Conservation (phyloP, 1,284 basidiomycete genomes). For the Kalmanozyma brasiliensis region DNA sequence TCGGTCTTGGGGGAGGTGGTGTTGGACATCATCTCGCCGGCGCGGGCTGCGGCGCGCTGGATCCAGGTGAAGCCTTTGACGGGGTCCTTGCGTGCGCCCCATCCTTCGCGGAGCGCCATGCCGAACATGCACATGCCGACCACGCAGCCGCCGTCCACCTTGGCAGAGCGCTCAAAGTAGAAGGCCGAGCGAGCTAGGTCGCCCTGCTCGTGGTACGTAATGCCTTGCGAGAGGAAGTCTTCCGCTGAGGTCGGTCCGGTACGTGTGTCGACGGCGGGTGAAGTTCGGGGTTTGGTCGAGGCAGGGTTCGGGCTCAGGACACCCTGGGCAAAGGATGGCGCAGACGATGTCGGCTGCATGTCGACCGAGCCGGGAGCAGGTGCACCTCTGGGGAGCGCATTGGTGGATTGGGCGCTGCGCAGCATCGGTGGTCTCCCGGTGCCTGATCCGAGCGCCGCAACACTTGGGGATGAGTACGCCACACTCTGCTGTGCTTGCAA, state of each 20-base stretch:
- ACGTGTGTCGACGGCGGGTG: slow-evolving; percentile 41
- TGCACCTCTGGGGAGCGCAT: slow-evolving; percentile 7
- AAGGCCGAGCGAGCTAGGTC: slow-evolving; percentile 77
- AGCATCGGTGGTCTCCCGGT: slow-evolving; percentile 10
- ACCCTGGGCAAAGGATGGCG: slow-evolving; percentile 8
- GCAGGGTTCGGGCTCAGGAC: background rate
- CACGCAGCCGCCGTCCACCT: slow-evolving; percentile 80
- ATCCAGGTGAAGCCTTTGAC: slow-evolving; percentile 83
- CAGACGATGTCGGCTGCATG: slow-evolving; percentile 30
- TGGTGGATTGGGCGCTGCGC: slow-evolving; percentile 36
- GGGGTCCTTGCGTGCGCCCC: slow-evolving; percentile 78
- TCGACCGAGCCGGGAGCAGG: slow-evolving; percentile 6
- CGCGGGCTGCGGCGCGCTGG: slow-evolving; percentile 80
- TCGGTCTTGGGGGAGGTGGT: slow-evolving; percentile 69
- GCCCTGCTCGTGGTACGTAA: slow-evolving; percentile 82
- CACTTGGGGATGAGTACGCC: background rate
- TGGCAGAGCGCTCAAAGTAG: slow-evolving; percentile 84
- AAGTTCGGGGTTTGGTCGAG: slow-evolving; percentile 16
- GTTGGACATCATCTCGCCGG: slow-evolving; percentile 79
- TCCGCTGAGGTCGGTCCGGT: slow-evolving; percentile 55
- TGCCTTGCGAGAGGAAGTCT: slow-evolving; percentile 71
- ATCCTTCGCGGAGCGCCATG: slow-evolving; percentile 84
- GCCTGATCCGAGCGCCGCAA: no score
- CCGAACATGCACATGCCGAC: slow-evolving; percentile 94
- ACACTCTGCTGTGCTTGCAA: slow-evolving; percentile 26